Conservation (phyloP, 805 yeast species). For the Candida takata region DNA sequence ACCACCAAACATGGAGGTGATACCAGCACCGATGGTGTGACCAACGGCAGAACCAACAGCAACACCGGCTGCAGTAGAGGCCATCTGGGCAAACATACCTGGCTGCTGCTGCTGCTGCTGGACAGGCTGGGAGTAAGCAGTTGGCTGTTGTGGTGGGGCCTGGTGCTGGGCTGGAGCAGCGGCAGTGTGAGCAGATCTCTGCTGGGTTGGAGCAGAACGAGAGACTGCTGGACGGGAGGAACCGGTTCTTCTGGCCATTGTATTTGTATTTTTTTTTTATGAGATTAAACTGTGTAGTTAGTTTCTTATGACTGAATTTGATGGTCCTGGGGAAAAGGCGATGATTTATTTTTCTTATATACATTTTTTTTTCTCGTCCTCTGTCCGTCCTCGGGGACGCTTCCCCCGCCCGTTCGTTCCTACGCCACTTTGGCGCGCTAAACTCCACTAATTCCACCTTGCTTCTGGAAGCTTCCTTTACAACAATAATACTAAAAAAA, state of each 20-base stretch:
- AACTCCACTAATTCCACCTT: too few relatives aligned
- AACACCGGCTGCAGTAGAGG: constrained; percentile 98
- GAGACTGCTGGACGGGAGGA: constrained; percentile 39
- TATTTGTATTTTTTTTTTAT: constrained; percentile 4
- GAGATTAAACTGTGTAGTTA: background rate
- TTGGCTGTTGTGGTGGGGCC: constrained; percentile 39
- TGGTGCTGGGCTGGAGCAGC: constrained; percentile 33
- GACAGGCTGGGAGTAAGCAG: constrained; percentile 39
- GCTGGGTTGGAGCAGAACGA: constrained; percentile 37
- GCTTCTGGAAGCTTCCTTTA: too few relatives aligned
- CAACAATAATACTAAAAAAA: too few relatives aligned
- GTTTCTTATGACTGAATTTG: too few relatives aligned
- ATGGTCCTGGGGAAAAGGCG: too few relatives aligned
- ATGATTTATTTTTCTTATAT: background rate
- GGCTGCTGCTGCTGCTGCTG: constrained; percentile 50
- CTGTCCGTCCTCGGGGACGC: too few relatives aligned
- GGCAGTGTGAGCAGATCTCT: constrained; percentile 73
- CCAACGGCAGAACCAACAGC: constrained; percentile 98
- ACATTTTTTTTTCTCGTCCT: constrained; percentile 1
- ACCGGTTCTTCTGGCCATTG: constrained; percentile 42
- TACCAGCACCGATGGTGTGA: constrained; percentile 93
- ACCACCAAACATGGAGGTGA: constrained; percentile 84
- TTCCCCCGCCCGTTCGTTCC: too few relatives aligned
- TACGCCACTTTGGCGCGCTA: too few relatives aligned
- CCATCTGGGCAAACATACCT: constrained; percentile 95